Evolutionary conservation across 2,329 filamentous ascomycete species (phyloP).

Genomic region (Neofusicoccum cordaticola): DNA sequence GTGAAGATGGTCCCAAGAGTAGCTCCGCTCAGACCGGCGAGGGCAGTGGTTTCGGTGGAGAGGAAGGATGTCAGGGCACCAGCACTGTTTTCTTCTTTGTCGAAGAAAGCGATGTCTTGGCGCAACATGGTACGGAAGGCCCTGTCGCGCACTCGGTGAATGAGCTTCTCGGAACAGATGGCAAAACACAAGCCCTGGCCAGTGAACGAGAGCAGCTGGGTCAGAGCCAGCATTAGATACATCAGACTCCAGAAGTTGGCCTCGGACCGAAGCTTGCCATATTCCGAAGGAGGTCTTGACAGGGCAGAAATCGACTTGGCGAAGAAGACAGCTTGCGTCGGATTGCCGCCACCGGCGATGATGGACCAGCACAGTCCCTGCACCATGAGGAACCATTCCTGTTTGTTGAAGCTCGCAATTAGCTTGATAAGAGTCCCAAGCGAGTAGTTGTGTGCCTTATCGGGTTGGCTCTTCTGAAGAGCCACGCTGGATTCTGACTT

Average conservation of each 20-base stretch:
- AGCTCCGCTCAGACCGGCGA: constrained; percentile 82
- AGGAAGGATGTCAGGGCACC: constrained; percentile 84
- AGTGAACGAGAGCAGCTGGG: constrained; percentile 63
- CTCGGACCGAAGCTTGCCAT: constrained; percentile 60
- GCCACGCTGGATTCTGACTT: constrained; percentile 66
- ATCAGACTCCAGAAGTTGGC: constrained; percentile 85
- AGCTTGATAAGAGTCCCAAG: constrained; percentile 76
- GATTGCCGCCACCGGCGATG: constrained; percentile 79
- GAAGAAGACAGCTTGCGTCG: constrained; percentile 76
- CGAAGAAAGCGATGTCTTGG: constrained; percentile 91
- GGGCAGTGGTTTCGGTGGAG: constrained; percentile 83
- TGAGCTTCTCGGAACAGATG: constrained; percentile 78
- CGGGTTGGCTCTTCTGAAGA: constrained; percentile 51
- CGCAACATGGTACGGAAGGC: constrained; percentile 86
- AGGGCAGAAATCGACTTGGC: constrained; percentile 80
- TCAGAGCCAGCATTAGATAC: constrained; percentile 80
- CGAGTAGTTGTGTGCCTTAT: constrained; percentile 59
- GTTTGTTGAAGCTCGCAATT: constrained; percentile 73
- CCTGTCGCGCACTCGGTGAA: constrained; percentile 76
- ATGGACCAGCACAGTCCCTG: constrained; percentile 70
- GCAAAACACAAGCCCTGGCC: constrained; percentile 68
- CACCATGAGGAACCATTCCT: constrained; percentile 70
- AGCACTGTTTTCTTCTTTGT: constrained; percentile 81
- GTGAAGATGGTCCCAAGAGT: constrained; percentile 84
- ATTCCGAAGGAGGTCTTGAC: constrained; percentile 54